Conservation (phyloP, 208 protist species). For the Trypanosoma lewisi region DNA sequence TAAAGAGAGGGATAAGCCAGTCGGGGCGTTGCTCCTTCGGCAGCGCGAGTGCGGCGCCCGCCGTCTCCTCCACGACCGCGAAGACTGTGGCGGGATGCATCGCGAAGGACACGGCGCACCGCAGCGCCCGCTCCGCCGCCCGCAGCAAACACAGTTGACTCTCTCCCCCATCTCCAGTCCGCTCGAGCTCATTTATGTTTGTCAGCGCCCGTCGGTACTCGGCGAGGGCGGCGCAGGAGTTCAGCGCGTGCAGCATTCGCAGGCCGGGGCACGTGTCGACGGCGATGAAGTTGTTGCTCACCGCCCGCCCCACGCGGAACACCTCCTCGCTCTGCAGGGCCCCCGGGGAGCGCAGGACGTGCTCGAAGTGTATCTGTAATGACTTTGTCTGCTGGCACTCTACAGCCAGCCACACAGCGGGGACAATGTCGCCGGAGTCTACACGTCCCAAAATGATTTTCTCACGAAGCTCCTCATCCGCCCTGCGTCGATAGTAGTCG, state of each 20-base stretch:
- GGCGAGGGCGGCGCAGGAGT: slow-evolving; percentile 48
- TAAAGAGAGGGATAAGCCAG: slow-evolving; percentile 47
- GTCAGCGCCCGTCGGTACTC: slow-evolving; percentile 37
- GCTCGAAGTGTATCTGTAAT: slow-evolving; percentile 49
- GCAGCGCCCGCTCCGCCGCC: slow-evolving; percentile 44
- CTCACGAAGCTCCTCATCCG: slow-evolving; percentile 39
- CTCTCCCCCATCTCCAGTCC: too few relatives aligned
- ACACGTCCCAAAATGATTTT: slow-evolving; percentile 43
- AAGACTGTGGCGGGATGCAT: slow-evolving; percentile 52
- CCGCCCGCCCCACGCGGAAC: slow-evolving; percentile 54
- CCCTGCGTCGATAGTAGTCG: slow-evolving; percentile 44
- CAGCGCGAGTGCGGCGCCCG: slow-evolving; percentile 25
- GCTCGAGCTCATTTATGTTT: neutral
- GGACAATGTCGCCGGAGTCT: slow-evolving; percentile 30
- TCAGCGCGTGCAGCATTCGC: slow-evolving; percentile 48
- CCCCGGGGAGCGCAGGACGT: slow-evolving; percentile 26
- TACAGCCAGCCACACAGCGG: slow-evolving; percentile 70
- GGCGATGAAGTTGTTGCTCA: slow-evolving; percentile 61
- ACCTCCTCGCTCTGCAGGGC: slow-evolving; percentile 44
- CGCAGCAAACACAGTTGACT: too few relatives aligned
- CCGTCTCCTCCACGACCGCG: slow-evolving; percentile 47
- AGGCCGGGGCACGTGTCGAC: slow-evolving; percentile 39
- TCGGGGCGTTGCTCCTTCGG: slow-evolving; percentile 9
- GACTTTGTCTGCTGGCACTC: slow-evolving; percentile 44
- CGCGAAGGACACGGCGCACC: slow-evolving; percentile 35